Evolutionary conservation across 768 basidiomycete genomes (phyloP).

Genomic region (Macrocybe gigantea): DNA sequence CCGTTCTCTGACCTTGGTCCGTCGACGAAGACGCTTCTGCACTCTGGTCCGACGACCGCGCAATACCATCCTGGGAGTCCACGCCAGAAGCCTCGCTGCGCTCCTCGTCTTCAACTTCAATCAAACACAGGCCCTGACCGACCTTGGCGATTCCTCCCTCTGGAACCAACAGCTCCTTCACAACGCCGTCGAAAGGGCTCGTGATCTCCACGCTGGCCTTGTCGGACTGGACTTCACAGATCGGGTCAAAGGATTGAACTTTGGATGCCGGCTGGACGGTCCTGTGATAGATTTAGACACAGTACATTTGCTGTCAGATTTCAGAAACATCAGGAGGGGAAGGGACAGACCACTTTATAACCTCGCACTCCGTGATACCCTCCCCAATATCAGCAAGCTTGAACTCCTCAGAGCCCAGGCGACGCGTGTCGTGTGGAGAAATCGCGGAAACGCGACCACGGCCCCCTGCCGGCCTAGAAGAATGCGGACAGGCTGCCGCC

Average conservation of each 20-base stretch:
- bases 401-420: conserved; percentile 37
- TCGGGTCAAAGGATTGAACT: conserved; percentile 61
- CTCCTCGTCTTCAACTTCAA: conserved; percentile 69
- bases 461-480: too few species aligned
- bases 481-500: too few species aligned
- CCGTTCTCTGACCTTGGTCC: background rate
- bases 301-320: background rate
- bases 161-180: conserved; percentile 66
- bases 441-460: too few species aligned
- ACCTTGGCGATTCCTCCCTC: conserved; percentile 86
- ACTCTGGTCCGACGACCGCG: too few species aligned
- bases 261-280: conserved; percentile 45
- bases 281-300: conserved; percentile 36
- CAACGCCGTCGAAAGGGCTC: conserved; percentile 73
- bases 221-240: conserved; percentile 87
- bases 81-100: conserved; percentile 13
- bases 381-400: conserved; percentile 85
- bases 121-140: conserved; percentile 69
- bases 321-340: conserved; percentile 21
- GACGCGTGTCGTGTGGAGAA: too few species aligned
- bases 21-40: conserved; percentile 7
- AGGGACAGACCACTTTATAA: conserved; percentile 71
- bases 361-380: conserved; percentile 88
- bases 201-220: conserved; percentile 92
- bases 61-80: conserved; percentile 8